Evolutionary conservation across 2,329 filamentous ascomycete genomes (phyloP).

Genomic region (Fusarium siculi): DNA sequence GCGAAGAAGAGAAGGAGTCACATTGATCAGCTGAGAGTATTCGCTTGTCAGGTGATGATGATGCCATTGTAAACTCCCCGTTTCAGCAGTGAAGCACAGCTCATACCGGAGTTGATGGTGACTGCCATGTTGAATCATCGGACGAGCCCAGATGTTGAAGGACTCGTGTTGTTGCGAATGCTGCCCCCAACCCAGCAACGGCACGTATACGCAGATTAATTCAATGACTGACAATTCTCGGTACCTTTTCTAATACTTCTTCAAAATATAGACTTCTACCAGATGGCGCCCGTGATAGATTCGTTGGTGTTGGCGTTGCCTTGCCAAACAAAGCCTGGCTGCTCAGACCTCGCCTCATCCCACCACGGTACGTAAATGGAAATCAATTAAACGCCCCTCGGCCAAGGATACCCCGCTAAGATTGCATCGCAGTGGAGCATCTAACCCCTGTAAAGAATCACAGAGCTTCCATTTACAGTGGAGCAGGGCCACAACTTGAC

Average conservation of each 20-base stretch:
- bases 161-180: neutral
- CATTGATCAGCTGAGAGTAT: neutral
- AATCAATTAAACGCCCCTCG: slow-evolving; percentile 29
- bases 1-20: neutral
- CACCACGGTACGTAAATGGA: neutral
- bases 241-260: neutral
- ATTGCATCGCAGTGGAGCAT: slow-evolving; percentile 9
- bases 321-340: neutral
- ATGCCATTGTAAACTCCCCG: neutral
- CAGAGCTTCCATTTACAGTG: slow-evolving; percentile 33
- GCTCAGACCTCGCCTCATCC: neutral
- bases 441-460: slow-evolving; percentile 27
- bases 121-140: slow-evolving; percentile 2
- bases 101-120: slow-evolving; percentile 6
- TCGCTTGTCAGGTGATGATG: neutral
- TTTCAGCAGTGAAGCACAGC: neutral
- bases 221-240: neutral
- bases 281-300: neutral
- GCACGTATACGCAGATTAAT: too few relatives aligned
- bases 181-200: neutral
- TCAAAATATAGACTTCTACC: neutral
- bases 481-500: slow-evolving; percentile 21
- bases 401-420: slow-evolving; percentile 33
- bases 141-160: neutral
- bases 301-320: slow-evolving; percentile 6